phyloP scores from a whole-genome alignment of 768 basidiomycete genomes.

The Leccinum incarnatum region DNA sequence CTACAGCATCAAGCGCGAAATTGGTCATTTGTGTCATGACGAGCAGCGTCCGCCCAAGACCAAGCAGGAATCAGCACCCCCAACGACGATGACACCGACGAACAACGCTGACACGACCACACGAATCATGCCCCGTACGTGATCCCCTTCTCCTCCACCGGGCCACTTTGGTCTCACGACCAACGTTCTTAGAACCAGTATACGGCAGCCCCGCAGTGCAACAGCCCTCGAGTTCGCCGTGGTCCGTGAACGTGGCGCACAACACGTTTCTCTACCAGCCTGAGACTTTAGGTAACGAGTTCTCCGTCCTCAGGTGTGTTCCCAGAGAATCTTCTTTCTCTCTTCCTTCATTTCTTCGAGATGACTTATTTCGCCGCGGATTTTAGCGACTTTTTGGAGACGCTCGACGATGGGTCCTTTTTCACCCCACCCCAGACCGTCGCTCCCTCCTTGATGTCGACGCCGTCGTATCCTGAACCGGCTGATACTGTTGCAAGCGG shows the following conservation, averaged over 20 bases:
- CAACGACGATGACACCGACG: constrained; percentile 16
- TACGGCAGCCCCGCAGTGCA: constrained; percentile 20
- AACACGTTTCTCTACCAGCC: constrained; percentile 64
- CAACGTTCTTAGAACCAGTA: constrained; percentile 19
- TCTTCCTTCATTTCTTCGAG: background rate
- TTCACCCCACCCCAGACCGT: constrained; percentile 52
- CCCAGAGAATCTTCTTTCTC: background rate
- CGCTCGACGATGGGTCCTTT: constrained; percentile 81
- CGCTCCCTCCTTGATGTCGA: constrained; percentile 42
- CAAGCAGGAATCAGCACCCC: constrained; percentile 37
- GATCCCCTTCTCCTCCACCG: background rate
- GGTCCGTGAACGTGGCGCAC: constrained; percentile 53
- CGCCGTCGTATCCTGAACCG: constrained; percentile 22
- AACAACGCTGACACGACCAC: constrained; percentile 32
- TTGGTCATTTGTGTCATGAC: constrained; percentile 92
- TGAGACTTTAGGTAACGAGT: constrained; percentile 78
- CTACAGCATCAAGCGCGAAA: constrained; percentile 89
- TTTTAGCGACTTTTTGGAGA: background rate
- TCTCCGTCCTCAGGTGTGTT: constrained; percentile 74
- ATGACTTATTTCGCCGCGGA: background rate
- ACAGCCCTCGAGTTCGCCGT: constrained; percentile 39
- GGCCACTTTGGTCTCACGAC: background rate
- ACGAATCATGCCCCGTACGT: constrained; percentile 30
- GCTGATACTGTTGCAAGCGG: constrained; percentile 8
- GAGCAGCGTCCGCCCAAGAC: constrained; percentile 59